Base-by-base conservation (phyloP, 306 rosid species). In the Cucurbita argyrosperma region DNA sequence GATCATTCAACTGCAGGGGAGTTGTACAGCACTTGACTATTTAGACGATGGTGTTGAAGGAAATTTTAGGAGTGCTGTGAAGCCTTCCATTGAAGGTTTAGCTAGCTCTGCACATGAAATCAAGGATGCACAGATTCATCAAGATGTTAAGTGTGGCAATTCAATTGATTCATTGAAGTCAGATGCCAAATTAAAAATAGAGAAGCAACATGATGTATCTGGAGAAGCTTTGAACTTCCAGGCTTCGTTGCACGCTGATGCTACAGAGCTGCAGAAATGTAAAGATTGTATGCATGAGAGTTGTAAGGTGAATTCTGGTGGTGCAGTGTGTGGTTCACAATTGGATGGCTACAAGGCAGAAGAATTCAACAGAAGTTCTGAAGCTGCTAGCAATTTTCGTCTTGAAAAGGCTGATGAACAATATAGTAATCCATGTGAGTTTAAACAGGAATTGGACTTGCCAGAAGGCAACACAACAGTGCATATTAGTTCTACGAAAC, bases 361-460 rank as follows among this genome's bases (percentile, higher is more conserved):
- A 72, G 81, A 80, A 64, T 74, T 80, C 60, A 80, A 77, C 55
- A 82, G 76, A 77, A 81, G 71, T 53, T 80, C 80, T 76, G 91
- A 84, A 65, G 85, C 68, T 30, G 81, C 77, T 67, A 23, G 77
- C 78, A 82, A 78, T 86, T 82, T 82, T 75, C 85, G 68, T 75
- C 64, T 69, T 79, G 81, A 78, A 70, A 82, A 76, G 77, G 76
- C 82, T 56, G 87, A 84, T 63, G 85, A 79, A 56, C 82, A 76
- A 54, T 81, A 83, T 58, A 82, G 79, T 74, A 79, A 77, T 77
- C 74, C 76, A 83, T 76, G 78, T 72, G 79, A 68, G 60, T 83
- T 57, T 76, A 85, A 86, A 78, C 88, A 77, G 66, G 90, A 87
- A 80, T 69, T 54, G 47, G 92, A 80, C 80, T 84, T 83, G 45